These are phyloP conservation scores for Globisporangium megalacanthum DNA, from an alignment of 352 stramenopile species.

Conservation along the genomic window DNA sequence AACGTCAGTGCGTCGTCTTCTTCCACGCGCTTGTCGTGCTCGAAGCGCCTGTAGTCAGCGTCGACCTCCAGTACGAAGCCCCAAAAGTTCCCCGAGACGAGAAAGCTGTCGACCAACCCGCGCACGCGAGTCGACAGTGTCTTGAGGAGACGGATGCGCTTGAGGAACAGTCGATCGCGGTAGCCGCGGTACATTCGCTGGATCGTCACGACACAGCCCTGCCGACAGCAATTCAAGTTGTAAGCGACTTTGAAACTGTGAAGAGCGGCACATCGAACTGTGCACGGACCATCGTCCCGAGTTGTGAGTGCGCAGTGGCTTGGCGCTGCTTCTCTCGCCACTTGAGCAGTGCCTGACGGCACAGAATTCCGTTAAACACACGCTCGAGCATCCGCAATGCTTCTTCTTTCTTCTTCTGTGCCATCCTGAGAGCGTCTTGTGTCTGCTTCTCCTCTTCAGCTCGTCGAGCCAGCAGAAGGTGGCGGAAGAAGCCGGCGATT, in stretches of 20 bases:
- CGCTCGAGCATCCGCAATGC: conserved; percentile 7
- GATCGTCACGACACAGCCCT: conserved; percentile 30
- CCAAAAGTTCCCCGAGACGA: conserved; percentile 54
- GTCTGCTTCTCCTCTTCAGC: conserved; percentile 1
- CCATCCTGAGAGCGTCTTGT: conserved; percentile 2
- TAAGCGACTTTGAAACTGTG: background rate
- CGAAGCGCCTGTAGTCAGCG: conserved; percentile 47
- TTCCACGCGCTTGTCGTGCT: conserved; percentile 35
- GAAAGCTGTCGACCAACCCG: conserved; percentile 36
- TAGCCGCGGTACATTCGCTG: conserved; percentile 50
- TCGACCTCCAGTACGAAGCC: conserved; percentile 54
- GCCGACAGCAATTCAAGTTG: background rate
- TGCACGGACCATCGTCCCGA: conserved; percentile 13
- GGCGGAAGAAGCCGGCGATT: conserved; percentile 27
- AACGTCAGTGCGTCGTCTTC: conserved; percentile 45
- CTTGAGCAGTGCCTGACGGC: conserved; percentile 15
- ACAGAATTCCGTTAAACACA: conserved; percentile 11
- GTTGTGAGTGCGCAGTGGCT: conserved; percentile 18
- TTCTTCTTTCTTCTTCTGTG: conserved; percentile 3
- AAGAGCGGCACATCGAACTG: background rate
- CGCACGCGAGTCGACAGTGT: conserved; percentile 37
- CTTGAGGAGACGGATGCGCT: conserved; percentile 28
- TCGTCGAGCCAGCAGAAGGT: conserved; percentile 9
- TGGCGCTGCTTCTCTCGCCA: conserved; percentile 27
- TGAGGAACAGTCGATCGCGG: conserved; percentile 35